phyloP scores from a whole-genome alignment of 1,284 basidiomycete genomes.

The Sphagnurus paluster region DNA sequence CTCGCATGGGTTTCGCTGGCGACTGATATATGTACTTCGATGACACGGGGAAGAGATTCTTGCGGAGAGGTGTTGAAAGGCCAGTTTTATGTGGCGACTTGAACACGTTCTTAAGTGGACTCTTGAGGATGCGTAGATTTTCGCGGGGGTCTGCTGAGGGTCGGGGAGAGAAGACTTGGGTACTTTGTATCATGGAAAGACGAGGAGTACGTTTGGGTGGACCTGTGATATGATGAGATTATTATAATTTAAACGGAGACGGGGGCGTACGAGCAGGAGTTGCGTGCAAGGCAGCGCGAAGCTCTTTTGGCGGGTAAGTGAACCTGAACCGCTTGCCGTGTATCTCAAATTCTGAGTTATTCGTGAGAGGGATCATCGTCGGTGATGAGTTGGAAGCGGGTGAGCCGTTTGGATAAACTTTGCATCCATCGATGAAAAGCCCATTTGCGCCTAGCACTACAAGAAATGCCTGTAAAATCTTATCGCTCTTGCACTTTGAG shows the following conservation, averaged over 20 bases:
- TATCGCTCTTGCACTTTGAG: conserved; percentile 1
- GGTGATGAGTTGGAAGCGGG: conserved; percentile 28
- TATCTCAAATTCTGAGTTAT: conserved; percentile 66
- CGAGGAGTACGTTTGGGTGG: conserved; percentile 49
- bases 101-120: conserved; percentile 52
- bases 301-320: conserved; percentile 69
- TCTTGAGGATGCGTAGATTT: conserved; percentile 62
- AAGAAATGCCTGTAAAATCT: conserved; percentile 55
- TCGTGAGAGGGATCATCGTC: conserved; percentile 59
- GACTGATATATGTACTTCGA: conserved; percentile 13
- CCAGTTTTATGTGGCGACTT: conserved; percentile 24
- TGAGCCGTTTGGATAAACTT: conserved; percentile 49
- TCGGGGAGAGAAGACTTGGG: conserved; percentile 68
- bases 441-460: conserved; percentile 59
- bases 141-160: conserved; percentile 58
- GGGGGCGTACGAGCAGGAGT: conserved; percentile 46
- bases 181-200: conserved; percentile 72
- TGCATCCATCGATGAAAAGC: conserved; percentile 58
- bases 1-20: conserved; percentile 18
- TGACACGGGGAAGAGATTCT: conserved; percentile 7
- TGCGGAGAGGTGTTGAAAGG: conserved; percentile 7
- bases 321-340: conserved; percentile 68
- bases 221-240: conserved; percentile 19
- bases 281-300: conserved; percentile 54
- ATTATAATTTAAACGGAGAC: neutral